These are phyloP conservation scores for Yamadazyma jaroonii DNA, from an alignment of 1,139 yeast genomes.

Conservation along the genomic window DNA sequence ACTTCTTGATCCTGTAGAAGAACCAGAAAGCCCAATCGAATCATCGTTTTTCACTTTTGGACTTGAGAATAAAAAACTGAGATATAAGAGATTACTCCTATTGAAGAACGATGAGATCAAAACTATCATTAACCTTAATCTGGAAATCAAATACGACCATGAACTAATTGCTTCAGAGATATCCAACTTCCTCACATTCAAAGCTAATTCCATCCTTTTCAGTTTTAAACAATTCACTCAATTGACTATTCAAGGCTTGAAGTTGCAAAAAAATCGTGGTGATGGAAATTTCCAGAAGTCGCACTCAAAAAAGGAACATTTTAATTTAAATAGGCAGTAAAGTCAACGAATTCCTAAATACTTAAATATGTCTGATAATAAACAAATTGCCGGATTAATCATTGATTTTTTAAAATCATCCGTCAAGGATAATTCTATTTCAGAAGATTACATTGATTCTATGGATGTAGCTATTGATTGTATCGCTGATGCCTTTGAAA, in stretches of 20 bases:
- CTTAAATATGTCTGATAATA: conserved; percentile 29
- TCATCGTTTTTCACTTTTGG: conserved; percentile 31
- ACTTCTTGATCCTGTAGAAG: not conserved
- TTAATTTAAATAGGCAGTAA: not conserved
- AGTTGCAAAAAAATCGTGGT: conserved; percentile 3
- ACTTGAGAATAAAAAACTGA: conserved; percentile 33
- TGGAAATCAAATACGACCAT: conserved; percentile 47
- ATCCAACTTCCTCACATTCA: conserved; percentile 54
- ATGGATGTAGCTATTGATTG: conserved; percentile 94
- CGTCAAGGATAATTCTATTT: conserved; percentile 59
- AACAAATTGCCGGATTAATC: conserved; percentile 74
- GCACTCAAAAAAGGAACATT: not conserved
- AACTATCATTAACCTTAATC: conserved; percentile 30
- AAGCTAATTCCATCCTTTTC: conserved; percentile 37
- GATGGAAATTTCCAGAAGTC: conserved; percentile 4
- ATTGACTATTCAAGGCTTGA: conserved; percentile 6
- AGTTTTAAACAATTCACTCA: conserved; percentile 31
- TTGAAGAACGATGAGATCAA: conserved; percentile 34
- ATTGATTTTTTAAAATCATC: conserved; percentile 67
- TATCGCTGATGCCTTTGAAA: conserved; percentile 81
- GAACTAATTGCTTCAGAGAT: conserved; percentile 63
- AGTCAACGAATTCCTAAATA: not conserved
- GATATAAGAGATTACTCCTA: conserved; percentile 30
- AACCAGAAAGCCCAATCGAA: conserved; percentile 8
- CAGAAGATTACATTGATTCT: conserved; percentile 85